phyloP scores from a whole-genome alignment of 2,329 filamentous ascomycete species.

The Pyricularia pennisetigena region DNA sequence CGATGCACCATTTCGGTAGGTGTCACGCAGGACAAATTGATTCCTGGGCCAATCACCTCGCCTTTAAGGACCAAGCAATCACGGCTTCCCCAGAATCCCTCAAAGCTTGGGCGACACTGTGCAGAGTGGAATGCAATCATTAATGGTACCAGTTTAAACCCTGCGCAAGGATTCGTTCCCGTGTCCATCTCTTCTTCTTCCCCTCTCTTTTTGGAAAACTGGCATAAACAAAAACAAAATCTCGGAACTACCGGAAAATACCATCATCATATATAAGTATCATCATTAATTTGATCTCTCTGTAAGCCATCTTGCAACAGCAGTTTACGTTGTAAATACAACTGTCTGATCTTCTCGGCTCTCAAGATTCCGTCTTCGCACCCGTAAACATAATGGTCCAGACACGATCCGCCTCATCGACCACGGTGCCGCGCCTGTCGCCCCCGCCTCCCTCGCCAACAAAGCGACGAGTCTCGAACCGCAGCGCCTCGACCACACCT shows the following conservation, averaged over 20 bases:
- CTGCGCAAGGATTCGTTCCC: background rate
- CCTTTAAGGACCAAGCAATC: background rate
- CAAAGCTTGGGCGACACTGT: background rate
- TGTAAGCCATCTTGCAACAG: background rate
- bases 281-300: background rate
- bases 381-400: constrained; percentile 11
- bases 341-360: background rate
- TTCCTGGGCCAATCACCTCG: background rate
- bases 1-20: background rate
- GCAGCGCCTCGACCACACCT: constrained; percentile 6
- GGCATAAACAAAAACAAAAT: background rate
- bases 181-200: background rate
- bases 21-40: background rate
- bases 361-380: background rate
- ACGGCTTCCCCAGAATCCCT: background rate
- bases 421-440: constrained; percentile 10
- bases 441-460: constrained; percentile 3
- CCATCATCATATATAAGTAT: background rate
- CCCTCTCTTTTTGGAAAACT: background rate
- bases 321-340: background rate
- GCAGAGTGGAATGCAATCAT: background rate
- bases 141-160: background rate
- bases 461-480: background rate
- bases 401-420: constrained; percentile 13
- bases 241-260: background rate